phyloP scores from a whole-genome alignment of 148 eudicot genomes.

The Gaultheria prostrata region DNA sequence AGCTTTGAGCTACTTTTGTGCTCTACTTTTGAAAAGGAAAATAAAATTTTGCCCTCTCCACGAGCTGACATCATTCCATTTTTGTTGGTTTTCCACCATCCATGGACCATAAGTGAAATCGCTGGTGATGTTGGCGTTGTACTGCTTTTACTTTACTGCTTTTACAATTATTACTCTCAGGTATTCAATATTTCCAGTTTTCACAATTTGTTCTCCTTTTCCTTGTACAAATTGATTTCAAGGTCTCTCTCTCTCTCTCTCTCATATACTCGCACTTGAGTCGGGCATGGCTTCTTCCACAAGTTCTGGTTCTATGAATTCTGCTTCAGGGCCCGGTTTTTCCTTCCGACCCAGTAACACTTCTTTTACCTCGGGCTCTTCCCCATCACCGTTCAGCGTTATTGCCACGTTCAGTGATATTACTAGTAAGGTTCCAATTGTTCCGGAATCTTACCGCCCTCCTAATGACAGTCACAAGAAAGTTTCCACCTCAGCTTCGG shows the following conservation, averaged over 20 bases:
- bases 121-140: not conserved
- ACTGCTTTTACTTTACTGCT: not conserved
- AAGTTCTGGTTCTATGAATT: not conserved
- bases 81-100: not conserved
- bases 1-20: not conserved
- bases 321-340: not conserved
- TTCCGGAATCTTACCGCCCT: not conserved
- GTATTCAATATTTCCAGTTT: not conserved
- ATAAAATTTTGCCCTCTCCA: not conserved
- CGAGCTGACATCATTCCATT: not conserved
- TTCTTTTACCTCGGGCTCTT: not conserved
- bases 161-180: not conserved
- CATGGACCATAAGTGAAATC: too few relatives aligned
- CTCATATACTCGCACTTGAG: not conserved
- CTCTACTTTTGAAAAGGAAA: not conserved
- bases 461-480: not conserved
- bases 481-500: not conserved
- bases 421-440: not conserved
- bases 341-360: not conserved
- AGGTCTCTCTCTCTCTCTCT: not conserved
- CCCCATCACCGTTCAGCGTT: not conserved
- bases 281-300: not conserved
- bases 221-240: not conserved
- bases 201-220: not conserved
- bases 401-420: not conserved